These are phyloP conservation scores for Flaveria robusta DNA, from an alignment of 129 eudicot species.

Conservation along the genomic window DNA sequence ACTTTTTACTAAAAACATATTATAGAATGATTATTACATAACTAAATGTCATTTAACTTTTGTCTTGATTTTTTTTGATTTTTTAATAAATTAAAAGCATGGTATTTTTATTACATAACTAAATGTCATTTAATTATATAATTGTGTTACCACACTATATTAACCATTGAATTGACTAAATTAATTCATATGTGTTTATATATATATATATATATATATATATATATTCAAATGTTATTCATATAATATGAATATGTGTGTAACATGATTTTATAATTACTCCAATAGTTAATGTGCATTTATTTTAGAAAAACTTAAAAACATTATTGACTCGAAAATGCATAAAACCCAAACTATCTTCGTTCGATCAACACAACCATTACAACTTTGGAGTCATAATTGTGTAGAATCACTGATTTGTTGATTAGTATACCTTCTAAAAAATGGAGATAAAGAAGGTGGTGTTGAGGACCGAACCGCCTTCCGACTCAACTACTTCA, in stretches of 20 bases:
- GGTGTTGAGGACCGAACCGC: neutral
- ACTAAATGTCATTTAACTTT: too few relatives aligned
- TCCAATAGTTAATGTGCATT: slow-evolving; percentile 1
- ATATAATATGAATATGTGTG: neutral
- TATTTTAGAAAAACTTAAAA: neutral
- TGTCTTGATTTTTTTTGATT: too few relatives aligned
- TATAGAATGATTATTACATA: too few relatives aligned
- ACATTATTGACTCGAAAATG: neutral
- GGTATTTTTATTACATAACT: too few relatives aligned
- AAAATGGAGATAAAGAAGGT: slow-evolving; percentile 6
- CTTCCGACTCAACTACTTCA: slow-evolving; percentile 9
- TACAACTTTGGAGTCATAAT: neutral
- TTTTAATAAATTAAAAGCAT: too few relatives aligned
- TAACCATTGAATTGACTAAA: too few relatives aligned
- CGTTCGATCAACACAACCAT: neutral
- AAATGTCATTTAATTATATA: too few relatives aligned
- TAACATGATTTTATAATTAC: neutral
- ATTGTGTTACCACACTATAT: too few relatives aligned
- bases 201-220: too few relatives aligned
- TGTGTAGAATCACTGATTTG: neutral
- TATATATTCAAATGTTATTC: neutral
- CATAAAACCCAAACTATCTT: neutral
- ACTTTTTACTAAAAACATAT: too few relatives aligned
- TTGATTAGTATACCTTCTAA: neutral
- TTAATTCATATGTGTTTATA: too few relatives aligned